Evolutionary conservation across 495 filamentous ascomycete genomes (phyloP).

Genomic region (Aspergillus homomorphus): DNA sequence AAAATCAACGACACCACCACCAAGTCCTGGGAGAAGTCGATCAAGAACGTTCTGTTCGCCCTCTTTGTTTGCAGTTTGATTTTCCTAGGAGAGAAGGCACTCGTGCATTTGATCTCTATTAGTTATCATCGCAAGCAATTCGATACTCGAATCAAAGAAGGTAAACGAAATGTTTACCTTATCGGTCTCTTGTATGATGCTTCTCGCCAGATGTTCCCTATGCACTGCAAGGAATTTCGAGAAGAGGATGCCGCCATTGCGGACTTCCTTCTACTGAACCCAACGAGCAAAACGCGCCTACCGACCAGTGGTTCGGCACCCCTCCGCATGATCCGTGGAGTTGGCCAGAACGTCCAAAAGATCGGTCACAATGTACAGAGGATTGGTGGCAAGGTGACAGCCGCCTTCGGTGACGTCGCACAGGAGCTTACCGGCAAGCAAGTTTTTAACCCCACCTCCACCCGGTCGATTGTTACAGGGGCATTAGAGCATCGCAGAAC

Average conservation of each 20-base stretch:
- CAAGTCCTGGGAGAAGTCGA: slow-evolving; percentile 54
- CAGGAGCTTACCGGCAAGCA: slow-evolving; percentile 92
- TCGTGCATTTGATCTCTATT: slow-evolving; percentile 91
- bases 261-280: slow-evolving; percentile 57
- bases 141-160: slow-evolving; percentile 78
- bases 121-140: slow-evolving; percentile 95
- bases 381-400: slow-evolving; percentile 85
- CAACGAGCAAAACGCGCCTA: slow-evolving; percentile 40
- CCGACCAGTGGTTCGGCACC: slow-evolving; percentile 65
- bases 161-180: slow-evolving; percentile 78
- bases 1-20: slow-evolving; percentile 28
- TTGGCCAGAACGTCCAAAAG: slow-evolving; percentile 65
- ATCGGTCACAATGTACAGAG: slow-evolving; percentile 82
- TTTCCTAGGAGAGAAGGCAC: slow-evolving; percentile 72
- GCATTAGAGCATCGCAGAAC: slow-evolving; percentile 79
- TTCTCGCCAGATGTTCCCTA: slow-evolving; percentile 80
- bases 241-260: slow-evolving; percentile 91
- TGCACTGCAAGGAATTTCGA: slow-evolving; percentile 84
- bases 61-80: slow-evolving; percentile 73
- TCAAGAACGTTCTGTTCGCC: slow-evolving; percentile 73
- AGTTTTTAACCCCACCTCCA: slow-evolving; percentile 84
- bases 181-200: slow-evolving; percentile 85
- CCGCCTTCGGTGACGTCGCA: slow-evolving; percentile 89
- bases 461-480: slow-evolving; percentile 83
- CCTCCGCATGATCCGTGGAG: slow-evolving; percentile 66